These are phyloP conservation scores for Saturnispora sanitii DNA, from an alignment of 805 yeast species.

Conservation along the genomic window DNA sequence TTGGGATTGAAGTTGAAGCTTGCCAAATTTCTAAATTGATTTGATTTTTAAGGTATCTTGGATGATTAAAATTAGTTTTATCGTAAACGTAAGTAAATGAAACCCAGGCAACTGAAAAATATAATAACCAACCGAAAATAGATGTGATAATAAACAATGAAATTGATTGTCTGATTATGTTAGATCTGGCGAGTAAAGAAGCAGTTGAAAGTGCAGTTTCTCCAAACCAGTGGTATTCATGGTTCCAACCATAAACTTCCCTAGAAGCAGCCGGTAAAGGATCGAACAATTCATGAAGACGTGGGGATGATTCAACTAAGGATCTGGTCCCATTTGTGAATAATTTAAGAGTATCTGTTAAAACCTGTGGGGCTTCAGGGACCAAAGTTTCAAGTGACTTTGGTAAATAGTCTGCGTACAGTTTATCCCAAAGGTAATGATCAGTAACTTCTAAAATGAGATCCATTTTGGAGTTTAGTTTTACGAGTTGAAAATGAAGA, in stretches of 20 bases:
- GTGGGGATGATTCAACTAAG: conserved; percentile 14
- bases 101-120: conserved; percentile 63
- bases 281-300: conserved; percentile 23
- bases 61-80: conserved; percentile 86
- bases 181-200: conserved; percentile 67
- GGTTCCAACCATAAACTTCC: conserved; percentile 33
- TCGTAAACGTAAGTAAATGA: conserved; percentile 77
- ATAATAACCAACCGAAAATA: conserved; percentile 79
- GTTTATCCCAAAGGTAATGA: conserved; percentile 59
- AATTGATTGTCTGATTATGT: conserved; percentile 58
- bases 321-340: conserved; percentile 21
- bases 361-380: conserved; percentile 23
- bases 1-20: conserved; percentile 76
- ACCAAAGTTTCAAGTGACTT: conserved; percentile 32
- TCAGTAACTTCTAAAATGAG: conserved; percentile 76
- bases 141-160: conserved; percentile 62
- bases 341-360: conserved; percentile 16
- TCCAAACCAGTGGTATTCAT: conserved; percentile 47
- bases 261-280: conserved; percentile 17
- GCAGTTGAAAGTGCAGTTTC: conserved; percentile 46
- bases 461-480: conserved; percentile 51
- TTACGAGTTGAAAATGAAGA: neutral
- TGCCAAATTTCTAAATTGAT: conserved; percentile 71
- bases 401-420: conserved; percentile 65
- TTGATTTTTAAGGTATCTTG: conserved; percentile 91